phyloP scores from a whole-genome alignment of 2,329 filamentous ascomycete species.

The Xylariaceae sp. region DNA sequence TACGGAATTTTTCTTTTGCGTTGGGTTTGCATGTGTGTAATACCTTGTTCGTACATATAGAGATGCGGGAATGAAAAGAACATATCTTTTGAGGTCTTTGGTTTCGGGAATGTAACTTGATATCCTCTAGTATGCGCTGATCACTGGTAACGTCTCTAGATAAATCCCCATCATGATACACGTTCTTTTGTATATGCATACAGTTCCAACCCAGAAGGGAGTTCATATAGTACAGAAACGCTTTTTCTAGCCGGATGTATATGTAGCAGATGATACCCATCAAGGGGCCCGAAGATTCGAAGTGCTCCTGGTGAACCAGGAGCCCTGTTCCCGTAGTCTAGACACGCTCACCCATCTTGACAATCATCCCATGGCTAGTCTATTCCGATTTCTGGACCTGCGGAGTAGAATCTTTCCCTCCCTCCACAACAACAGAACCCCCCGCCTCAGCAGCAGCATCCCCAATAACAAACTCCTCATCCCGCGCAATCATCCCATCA shows the following conservation, averaged over 20 bases:
- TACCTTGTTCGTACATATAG: too few relatives aligned
- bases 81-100: too few relatives aligned
- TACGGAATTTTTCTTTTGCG: too few relatives aligned
- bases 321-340: neutral
- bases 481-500: conserved; percentile 41
- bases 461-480: conserved; percentile 46
- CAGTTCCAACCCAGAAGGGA: conserved; percentile 25
- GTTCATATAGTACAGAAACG: conserved; percentile 38
- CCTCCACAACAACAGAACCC: conserved; percentile 1
- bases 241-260: conserved; percentile 19
- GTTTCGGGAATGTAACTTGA: too few relatives aligned
- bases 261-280: neutral
- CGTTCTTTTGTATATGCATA: conserved; percentile 5
- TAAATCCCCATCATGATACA: conserved; percentile 21
- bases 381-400: conserved; percentile 4
- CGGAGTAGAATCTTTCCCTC: neutral
- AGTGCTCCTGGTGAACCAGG: neutral
- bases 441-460: conserved; percentile 34
- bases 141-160: conserved; percentile 5
- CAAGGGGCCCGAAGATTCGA: neutral
- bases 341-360: too few relatives aligned
- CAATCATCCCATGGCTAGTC: neutral
- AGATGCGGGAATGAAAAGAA: too few relatives aligned
- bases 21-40: too few relatives aligned
- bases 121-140: too few relatives aligned